These are phyloP conservation scores for Arthroderma uncinatum DNA, from an alignment of 2,329 filamentous ascomycete species.

Conservation along the genomic window DNA sequence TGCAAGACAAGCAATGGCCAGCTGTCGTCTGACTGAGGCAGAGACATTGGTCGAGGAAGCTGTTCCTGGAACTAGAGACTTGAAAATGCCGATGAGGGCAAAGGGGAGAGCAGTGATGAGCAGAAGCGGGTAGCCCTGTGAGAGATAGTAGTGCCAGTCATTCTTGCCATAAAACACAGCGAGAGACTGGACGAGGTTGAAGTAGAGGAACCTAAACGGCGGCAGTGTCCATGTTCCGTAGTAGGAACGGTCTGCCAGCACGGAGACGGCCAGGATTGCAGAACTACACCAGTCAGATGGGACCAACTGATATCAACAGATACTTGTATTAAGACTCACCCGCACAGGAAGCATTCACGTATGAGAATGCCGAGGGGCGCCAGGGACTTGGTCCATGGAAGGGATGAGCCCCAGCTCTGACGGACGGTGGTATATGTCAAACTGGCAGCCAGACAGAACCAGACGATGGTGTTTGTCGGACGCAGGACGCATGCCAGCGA, in stretches of 20 bases:
- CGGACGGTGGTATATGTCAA: slow-evolving; percentile 31
- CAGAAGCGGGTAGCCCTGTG: slow-evolving; percentile 78
- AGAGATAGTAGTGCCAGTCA: slow-evolving; percentile 83
- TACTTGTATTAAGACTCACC: slow-evolving; percentile 22
- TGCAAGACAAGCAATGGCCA: slow-evolving; percentile 49
- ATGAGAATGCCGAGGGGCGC: slow-evolving; percentile 39
- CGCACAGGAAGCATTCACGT: slow-evolving; percentile 54
- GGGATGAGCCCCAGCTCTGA: neutral
- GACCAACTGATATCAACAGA: neutral
- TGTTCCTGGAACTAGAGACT: slow-evolving; percentile 32
- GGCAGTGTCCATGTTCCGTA: slow-evolving; percentile 84
- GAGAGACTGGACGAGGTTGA: slow-evolving; percentile 79
- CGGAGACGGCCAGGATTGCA: slow-evolving; percentile 51
- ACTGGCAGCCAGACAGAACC: slow-evolving; percentile 55
- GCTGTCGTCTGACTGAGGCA: slow-evolving; percentile 38
- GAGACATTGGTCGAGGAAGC: slow-evolving; percentile 12
- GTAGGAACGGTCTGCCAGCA: slow-evolving; percentile 61
- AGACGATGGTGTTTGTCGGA: slow-evolving; percentile 81
- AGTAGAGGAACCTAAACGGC: slow-evolving; percentile 72
- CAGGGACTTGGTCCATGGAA: neutral
- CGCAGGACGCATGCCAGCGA: slow-evolving; percentile 74
- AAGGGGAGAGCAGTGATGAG: slow-evolving; percentile 78
- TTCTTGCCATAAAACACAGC: slow-evolving; percentile 89
- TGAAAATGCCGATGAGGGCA: slow-evolving; percentile 52
- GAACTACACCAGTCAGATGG: slow-evolving; percentile 6